Percentiles rank a stretch among this genome's conserved stretches.
Evolutionary conservation across 257 asterid species (phyloP).

Genomic region (Solanum neorickii): DNA sequence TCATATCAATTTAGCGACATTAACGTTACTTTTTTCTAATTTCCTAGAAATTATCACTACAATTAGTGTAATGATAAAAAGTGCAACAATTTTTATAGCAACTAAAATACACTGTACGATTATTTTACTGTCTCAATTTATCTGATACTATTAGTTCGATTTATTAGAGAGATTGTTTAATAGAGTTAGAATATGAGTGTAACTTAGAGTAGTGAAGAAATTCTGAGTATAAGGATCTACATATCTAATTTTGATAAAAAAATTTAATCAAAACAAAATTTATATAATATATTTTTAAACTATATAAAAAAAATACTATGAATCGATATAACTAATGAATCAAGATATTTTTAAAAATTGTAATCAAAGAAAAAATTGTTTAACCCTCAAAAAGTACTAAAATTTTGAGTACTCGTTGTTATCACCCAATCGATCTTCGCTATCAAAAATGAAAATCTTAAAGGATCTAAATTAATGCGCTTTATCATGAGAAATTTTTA

Average conservation of each 20-base stretch:
- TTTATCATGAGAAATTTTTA: too few relatives aligned
- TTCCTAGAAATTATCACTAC: constrained; percentile 39
- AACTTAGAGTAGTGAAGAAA: not conserved
- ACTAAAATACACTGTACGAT: not conserved
- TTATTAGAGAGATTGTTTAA: not conserved
- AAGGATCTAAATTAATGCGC: not conserved
- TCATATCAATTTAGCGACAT: constrained; percentile 43
- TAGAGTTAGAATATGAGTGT: not conserved
- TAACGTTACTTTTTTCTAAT: constrained; percentile 11
- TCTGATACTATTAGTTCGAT: not conserved
- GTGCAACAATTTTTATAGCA: not conserved
- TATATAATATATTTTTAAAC: not conserved
- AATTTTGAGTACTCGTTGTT: not conserved
- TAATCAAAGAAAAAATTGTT: not conserved
- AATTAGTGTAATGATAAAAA: not conserved
- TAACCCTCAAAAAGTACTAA: not conserved
- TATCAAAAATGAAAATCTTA: not conserved
- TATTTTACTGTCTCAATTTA: not conserved
- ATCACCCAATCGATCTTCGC: not conserved
- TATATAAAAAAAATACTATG: not conserved
- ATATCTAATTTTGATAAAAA: not conserved
- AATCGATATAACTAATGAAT: not conserved
- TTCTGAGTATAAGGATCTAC: not conserved
- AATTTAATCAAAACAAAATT: too few relatives aligned
- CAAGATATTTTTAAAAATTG: not conserved